Evolutionary conservation across 2,329 filamentous ascomycete species (phyloP).

Genomic region (Aspergillus sp.): DNA sequence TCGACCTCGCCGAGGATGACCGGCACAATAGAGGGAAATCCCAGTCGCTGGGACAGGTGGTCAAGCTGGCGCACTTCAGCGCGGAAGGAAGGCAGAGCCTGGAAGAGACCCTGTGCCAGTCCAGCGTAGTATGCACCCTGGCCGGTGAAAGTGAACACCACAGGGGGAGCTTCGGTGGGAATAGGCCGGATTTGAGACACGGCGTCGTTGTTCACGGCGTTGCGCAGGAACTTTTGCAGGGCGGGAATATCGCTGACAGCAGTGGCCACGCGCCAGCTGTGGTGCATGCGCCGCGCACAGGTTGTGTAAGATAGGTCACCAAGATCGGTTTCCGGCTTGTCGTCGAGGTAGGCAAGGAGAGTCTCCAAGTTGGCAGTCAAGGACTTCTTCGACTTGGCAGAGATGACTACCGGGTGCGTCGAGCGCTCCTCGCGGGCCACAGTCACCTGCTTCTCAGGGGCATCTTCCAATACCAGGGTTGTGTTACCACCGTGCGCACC

Average conservation of each 20-base stretch:
- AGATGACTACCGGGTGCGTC: constrained; percentile 56
- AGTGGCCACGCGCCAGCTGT: constrained; percentile 14
- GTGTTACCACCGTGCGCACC: constrained; percentile 71
- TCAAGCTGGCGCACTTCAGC: constrained; percentile 27
- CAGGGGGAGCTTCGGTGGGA: constrained; percentile 41
- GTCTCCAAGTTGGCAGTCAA: constrained; percentile 46
- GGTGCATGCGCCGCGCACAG: constrained; percentile 55
- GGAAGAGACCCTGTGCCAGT: constrained; percentile 31
- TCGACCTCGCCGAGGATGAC: no score
- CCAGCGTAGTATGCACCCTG: constrained; percentile 13
- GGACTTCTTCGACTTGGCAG: no score
- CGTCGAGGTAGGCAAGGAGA: constrained; percentile 51
- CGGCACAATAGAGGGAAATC: constrained; percentile 10
- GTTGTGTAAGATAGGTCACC: constrained; percentile 64
- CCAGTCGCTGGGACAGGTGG: constrained; percentile 17
- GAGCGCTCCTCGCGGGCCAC: constrained; percentile 54
- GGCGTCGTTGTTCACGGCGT: background rate
- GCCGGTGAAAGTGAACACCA: constrained; percentile 15
- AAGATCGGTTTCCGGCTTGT: constrained; percentile 28
- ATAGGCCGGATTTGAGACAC: constrained; percentile 34
- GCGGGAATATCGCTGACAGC: background rate
- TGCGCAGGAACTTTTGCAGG: constrained; percentile 8
- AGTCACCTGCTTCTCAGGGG: constrained; percentile 19
- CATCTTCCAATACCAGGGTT: constrained; percentile 63
- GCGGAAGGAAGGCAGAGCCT: constrained; percentile 22